Evolutionary conservation across 2,329 filamentous ascomycete genomes (phyloP).

Genomic region (Mariannaea sp.): DNA sequence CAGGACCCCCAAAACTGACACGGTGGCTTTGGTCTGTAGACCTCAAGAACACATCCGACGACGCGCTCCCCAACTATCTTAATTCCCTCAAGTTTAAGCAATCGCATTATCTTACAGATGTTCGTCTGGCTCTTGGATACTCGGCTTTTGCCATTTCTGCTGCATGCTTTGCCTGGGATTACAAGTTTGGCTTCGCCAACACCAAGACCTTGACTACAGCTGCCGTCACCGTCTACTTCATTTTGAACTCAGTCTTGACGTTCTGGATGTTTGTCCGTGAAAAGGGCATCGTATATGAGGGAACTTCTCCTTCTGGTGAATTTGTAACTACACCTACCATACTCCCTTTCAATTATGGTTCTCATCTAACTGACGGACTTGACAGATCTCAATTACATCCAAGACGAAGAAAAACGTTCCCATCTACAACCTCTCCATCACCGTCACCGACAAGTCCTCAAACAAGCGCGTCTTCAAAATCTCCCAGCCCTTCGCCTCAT

Average conservation of each 20-base stretch:
- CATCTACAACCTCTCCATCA: slow-evolving; percentile 76
- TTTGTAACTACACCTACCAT: slow-evolving; percentile 57
- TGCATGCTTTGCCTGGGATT: slow-evolving; percentile 89
- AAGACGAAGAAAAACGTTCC: slow-evolving; percentile 79
- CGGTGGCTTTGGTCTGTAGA: slow-evolving; percentile 62
- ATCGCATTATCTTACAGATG: slow-evolving; percentile 78
- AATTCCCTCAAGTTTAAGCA: slow-evolving; percentile 85
- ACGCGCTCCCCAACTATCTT: slow-evolving; percentile 92
- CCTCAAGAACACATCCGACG: slow-evolving; percentile 95
- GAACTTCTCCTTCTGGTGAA: slow-evolving; percentile 66
- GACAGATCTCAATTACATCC: slow-evolving; percentile 73
- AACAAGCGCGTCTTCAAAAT: slow-evolving; percentile 56
- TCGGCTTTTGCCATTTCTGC: slow-evolving; percentile 78
- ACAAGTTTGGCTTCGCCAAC: slow-evolving; percentile 83
- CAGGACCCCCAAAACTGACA: slow-evolving; percentile 28
- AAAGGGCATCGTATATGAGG: slow-evolving; percentile 80
- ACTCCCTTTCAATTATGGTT: neutral
- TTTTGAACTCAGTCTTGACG: slow-evolving; percentile 78
- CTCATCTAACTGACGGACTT: slow-evolving; percentile 20
- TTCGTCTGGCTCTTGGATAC: slow-evolving; percentile 84
- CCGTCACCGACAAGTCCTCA: slow-evolving; percentile 49
- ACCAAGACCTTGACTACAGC: slow-evolving; percentile 81
- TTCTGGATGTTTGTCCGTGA: slow-evolving; percentile 87
- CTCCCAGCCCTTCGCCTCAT: slow-evolving; percentile 69
- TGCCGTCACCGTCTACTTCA: slow-evolving; percentile 79